Evolutionary conservation across 139 green algal species (phyloP).

Genomic region (Coelastrella sp.): DNA sequence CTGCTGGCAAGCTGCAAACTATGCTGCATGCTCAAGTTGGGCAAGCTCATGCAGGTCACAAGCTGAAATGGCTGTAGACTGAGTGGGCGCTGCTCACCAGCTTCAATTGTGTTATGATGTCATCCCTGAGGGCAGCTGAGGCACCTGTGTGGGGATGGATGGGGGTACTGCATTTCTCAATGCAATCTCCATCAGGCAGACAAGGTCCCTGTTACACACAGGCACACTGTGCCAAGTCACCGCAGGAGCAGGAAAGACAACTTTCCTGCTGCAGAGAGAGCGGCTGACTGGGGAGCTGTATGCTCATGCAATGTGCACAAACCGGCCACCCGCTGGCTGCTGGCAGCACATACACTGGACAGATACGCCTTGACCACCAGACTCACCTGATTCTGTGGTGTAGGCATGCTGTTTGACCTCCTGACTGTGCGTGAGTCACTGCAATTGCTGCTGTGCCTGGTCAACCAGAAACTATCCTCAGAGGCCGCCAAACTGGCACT

Average conservation of each 20-base stretch:
- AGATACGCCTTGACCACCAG: background rate
- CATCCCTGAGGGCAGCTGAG: background rate
- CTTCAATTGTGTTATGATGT: slow-evolving; percentile 19
- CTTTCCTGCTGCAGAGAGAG: background rate
- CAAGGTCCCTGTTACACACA: no score
- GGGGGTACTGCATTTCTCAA: background rate
- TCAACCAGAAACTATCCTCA: background rate
- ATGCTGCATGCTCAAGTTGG: no score
- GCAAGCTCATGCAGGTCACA: no score
- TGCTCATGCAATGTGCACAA: no score
- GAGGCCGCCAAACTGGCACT: slow-evolving; percentile 5
- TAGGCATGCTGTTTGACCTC: background rate
- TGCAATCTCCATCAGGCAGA: background rate
- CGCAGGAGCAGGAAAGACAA: no score
- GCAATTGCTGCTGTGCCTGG: background rate
- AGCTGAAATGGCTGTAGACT: background rate
- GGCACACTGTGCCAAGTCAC: no score
- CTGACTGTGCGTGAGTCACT: background rate
- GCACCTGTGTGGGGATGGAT: background rate
- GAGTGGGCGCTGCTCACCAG: background rate
- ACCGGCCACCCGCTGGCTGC: no score
- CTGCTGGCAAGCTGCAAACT: no score
- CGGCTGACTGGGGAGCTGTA: no score
- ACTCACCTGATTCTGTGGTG: background rate
- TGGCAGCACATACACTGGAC: background rate